Base-by-base conservation (phyloP, 768 basidiomycete species). In the Gautieria morchelliformis region DNA sequence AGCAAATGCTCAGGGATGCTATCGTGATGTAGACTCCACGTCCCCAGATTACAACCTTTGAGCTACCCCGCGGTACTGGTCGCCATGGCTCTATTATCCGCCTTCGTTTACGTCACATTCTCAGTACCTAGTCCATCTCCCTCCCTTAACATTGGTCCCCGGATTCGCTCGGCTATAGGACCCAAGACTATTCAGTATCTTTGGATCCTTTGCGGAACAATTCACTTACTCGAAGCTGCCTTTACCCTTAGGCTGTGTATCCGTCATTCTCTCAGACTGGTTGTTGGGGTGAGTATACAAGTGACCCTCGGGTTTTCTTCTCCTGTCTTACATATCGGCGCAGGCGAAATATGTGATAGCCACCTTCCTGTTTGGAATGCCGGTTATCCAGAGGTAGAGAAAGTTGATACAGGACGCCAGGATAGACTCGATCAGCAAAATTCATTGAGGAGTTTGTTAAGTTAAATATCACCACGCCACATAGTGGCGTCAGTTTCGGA, bases 391-490 rank as follows among this genome's bases (percentile, higher is more conserved):
- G 10, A 76, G 81, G 60, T 67, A 89, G 60, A 72, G 79, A 54
- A 75, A 69, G 62, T 76, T 79, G 24, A 78, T 89, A 10, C 85
- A 90, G 60, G 69, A 72, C 32, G 81, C 82, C 15, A 77, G 87
- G 2, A 91, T 91, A 44, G 81, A 87, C 56, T 88, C 87, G 30
- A 85, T 91, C 4, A 83, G 87, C 84, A 91, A 90, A 67, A 78
- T 78, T 10, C 71, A 87, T 32, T 62, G 24, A 44, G n/a, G n/a
- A n/a, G n/a, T n/a, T n/a, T n/a, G n/a, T n/a, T n/a, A n/a, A n/a
- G n/a, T n/a, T n/a, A n/a, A n/a, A n/a, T n/a, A n/a, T n/a, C n/a
- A n/a, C n/a, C n/a, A n/a, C n/a, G n/a, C n/a, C n/a, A n/a, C n/a
- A n/a, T n/a, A n/a, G n/a, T n/a, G n/a, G n/a, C n/a, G n/a, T n/a